phyloP scores from a whole-genome alignment of 1,284 basidiomycete species.

The Boletus chippewaensis region DNA sequence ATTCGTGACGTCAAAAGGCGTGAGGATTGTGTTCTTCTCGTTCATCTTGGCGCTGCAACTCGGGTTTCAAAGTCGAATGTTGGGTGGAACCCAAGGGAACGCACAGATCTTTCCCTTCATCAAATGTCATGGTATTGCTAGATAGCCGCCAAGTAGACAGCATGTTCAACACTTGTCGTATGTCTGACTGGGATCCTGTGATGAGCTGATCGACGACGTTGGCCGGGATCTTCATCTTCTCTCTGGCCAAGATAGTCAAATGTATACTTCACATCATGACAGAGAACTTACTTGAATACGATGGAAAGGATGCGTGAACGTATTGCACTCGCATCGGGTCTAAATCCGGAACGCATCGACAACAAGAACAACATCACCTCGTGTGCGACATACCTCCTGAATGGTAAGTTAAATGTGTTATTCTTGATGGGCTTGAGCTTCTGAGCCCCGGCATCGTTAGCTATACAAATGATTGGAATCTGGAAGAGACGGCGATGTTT shows the following conservation, averaged over 20 bases:
- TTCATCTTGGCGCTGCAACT: conserved; percentile 71
- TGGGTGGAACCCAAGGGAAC: conserved; percentile 27
- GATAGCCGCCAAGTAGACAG: conserved; percentile 92
- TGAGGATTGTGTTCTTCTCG: conserved; percentile 88
- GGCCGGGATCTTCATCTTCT: conserved; percentile 85
- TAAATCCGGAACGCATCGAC: conserved; percentile 29
- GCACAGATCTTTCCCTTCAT: conserved; percentile 84
- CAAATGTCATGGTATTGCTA: conserved; percentile 74
- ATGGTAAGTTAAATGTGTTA: conserved; percentile 74
- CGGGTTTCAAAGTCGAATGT: background rate
- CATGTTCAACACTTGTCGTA: conserved; percentile 97
- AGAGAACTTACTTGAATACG: conserved; percentile 65
- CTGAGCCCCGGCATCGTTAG: conserved; percentile 80
- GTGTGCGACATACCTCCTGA: conserved; percentile 53
- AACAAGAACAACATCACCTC: background rate
- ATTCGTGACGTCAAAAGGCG: conserved; percentile 82
- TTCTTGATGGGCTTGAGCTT: conserved; percentile 86
- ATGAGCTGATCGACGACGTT: conserved; percentile 93
- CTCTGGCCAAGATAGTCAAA: conserved; percentile 42
- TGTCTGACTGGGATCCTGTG: conserved; percentile 85
- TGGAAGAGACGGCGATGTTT: conserved; percentile 27
- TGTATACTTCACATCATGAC: background rate
- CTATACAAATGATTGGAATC: conserved; percentile 98
- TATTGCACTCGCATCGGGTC: conserved; percentile 68
- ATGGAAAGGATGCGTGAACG: conserved; percentile 87